phyloP scores from a whole-genome alignment of 495 filamentous ascomycete species.

The Hypoxylon rickii region DNA sequence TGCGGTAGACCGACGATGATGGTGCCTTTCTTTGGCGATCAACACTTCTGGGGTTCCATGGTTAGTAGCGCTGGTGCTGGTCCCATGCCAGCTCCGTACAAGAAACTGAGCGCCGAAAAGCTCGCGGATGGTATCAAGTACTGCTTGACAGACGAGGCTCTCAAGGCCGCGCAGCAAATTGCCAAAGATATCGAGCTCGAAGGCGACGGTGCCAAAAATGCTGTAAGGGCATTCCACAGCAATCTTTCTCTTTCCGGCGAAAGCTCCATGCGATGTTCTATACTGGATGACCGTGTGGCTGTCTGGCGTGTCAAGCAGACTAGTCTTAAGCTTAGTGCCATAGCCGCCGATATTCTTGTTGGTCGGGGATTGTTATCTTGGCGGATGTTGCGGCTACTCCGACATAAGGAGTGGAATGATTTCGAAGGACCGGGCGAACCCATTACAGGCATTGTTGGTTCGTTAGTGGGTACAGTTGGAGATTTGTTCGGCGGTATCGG shows the following conservation, averaged over 20 bases:
- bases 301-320: constrained; percentile 69
- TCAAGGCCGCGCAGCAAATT: constrained; percentile 60
- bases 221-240: constrained; percentile 71
- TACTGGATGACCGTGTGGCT: constrained; percentile 67
- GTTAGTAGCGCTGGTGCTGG: constrained; percentile 68
- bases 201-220: constrained; percentile 74
- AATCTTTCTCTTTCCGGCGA: constrained; percentile 60
- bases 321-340: constrained; percentile 60
- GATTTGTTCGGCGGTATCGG: constrained; percentile 62
- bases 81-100: constrained; percentile 73
- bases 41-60: constrained; percentile 84
- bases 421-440: constrained; percentile 79
- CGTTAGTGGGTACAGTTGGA: constrained; percentile 57
- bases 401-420: constrained; percentile 78
- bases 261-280: constrained; percentile 68
- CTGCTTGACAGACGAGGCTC: constrained; percentile 63
- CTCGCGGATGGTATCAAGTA: constrained; percentile 71
- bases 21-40: constrained; percentile 73
- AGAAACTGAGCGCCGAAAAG: constrained; percentile 63
- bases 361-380: constrained; percentile 61
- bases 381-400: constrained; percentile 66
- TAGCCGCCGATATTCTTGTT: constrained; percentile 69
- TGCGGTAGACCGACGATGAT: constrained; percentile 68
- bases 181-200: constrained; percentile 66
- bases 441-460: constrained; percentile 64